Evolutionary conservation across 1,284 basidiomycete species (phyloP), one percentile per base, ranked within the genome.

Genomic region (Ceraceosorus guamensis): DNA sequence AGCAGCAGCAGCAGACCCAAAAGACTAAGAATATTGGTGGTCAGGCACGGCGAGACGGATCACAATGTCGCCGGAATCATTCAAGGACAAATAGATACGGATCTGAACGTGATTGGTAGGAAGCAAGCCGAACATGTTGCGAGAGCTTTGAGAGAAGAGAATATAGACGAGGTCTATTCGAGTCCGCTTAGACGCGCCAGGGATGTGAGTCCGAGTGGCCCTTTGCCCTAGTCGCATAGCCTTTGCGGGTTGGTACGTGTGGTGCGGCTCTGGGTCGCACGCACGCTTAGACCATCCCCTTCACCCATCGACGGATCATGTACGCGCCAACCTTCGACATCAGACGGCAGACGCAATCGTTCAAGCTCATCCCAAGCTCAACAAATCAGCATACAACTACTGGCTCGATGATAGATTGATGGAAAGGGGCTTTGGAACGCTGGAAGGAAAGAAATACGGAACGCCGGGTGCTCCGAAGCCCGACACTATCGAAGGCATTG

Each of bases 1-100:
- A 24, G 24, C 24, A 24, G 24, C 24, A 24, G 24, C 24, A 24
- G 24, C 24, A 43, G 41, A 43, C 13, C 13, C 41, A 16, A 43
- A 16, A 2, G 41, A 16, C 31, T 50, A 13, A 16, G 49, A 4
- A 3, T 75, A 3, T 52, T 74, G 34, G 56, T 75, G 39, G 61
- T 74, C 35, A 63, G 72, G 4, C 73, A 74, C 53, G 72, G 72
- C 37, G 73, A 75, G 52, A 75, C 73, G 41, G 57, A 66, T 39
- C 62, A 70, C 24, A 75, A 75, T 48, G 73, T 73, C 3, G 49
- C 56, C 37, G 65, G 70, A 30, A 70, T 74, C 61, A 68, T 75
- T 32, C 73, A 75, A 50, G 73, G 73, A 7, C 73, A 73, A 48
- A 62, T 74, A 24, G 73, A 75, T 43, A 75, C 70, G 13, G 48